phyloP scores from a whole-genome alignment of 805 yeast genomes.

The Sugiyamaella floridensis region DNA sequence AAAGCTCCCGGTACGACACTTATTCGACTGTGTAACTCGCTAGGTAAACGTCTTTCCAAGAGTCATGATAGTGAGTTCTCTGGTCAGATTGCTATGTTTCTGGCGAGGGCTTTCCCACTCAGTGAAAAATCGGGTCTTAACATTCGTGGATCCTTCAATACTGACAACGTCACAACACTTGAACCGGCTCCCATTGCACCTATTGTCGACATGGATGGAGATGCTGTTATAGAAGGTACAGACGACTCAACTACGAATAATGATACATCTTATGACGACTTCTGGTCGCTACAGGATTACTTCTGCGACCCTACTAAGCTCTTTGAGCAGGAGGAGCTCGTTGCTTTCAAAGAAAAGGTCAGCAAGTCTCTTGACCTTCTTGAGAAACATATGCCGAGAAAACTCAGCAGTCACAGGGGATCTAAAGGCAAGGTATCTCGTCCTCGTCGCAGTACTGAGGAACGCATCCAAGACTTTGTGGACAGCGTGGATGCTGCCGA shows the following conservation, averaged over 20 bases:
- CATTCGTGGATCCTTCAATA: constrained; percentile 30
- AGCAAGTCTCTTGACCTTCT: constrained; percentile 18
- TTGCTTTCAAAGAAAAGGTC: constrained; percentile 13
- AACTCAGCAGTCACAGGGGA: not conserved
- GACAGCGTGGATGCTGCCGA: no score
- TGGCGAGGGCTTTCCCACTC: constrained; percentile 32
- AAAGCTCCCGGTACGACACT: constrained; percentile 31
- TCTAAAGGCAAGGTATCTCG: not conserved
- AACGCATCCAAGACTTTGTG: not conserved
- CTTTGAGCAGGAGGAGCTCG: constrained; percentile 8
- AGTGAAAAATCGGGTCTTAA: constrained; percentile 33
- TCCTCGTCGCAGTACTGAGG: not conserved
- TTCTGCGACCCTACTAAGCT: constrained; percentile 25
- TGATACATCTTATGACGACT: constrained; percentile 16
- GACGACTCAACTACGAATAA: constrained; percentile 4
- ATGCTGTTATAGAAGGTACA: constrained; percentile 1
- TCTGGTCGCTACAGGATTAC: constrained; percentile 29
- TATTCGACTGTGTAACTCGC: constrained; percentile 30
- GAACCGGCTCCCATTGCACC: constrained; percentile 11
- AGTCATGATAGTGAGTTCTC: constrained; percentile 29
- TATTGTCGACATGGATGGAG: constrained; percentile 10
- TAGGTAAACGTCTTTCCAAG: constrained; percentile 29
- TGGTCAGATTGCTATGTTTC: constrained; percentile 29
- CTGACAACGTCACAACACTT: constrained; percentile 27
- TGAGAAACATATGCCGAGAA: not conserved